Conservation (phyloP, 352 stramenopile genomes). For the Globisporangium splendens region DNA sequence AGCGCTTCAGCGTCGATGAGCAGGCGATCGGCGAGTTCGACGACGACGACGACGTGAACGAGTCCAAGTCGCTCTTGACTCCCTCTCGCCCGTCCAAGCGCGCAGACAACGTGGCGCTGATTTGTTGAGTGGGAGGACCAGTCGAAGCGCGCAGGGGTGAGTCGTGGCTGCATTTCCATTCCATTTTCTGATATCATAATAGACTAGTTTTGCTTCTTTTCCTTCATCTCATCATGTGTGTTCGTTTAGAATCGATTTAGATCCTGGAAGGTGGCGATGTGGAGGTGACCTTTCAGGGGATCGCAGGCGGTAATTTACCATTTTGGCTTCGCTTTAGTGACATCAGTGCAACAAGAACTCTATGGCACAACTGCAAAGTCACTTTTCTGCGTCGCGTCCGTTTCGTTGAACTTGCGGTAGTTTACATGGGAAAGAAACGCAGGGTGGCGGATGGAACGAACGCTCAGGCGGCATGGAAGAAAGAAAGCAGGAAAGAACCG, state of each 20-base stretch:
- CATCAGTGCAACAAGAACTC: too few species aligned
- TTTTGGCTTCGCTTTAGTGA: background rate
- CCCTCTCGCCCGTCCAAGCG: constrained; percentile 13
- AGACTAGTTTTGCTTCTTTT: background rate
- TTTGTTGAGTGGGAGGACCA: constrained; percentile 24
- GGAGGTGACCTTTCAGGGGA: constrained; percentile 4
- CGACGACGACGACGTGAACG: constrained; percentile 23
- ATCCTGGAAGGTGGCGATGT: background rate
- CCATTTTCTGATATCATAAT: background rate
- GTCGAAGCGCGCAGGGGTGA: too few species aligned
- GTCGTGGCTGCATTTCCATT: too few species aligned
- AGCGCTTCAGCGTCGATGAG: constrained; percentile 58
- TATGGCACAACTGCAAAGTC: background rate
- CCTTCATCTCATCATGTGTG: too few species aligned
- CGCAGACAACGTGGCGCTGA: constrained; percentile 40
- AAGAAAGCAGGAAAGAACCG: background rate
- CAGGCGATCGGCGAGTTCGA: constrained; percentile 38
- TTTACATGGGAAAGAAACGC: constrained; percentile 9
- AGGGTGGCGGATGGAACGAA: background rate
- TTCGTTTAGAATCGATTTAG: too few species aligned
- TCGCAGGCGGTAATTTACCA: background rate
- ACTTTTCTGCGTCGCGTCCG: background rate
- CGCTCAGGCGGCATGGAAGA: background rate
- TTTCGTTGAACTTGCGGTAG: background rate
- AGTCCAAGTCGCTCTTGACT: constrained; percentile 14